Percentiles rank a stretch among this genome's conserved stretches.
Evolutionary conservation across 371 early-diverging fungal genomes (phyloP).

Genomic region (Mucor lusitanicus): DNA sequence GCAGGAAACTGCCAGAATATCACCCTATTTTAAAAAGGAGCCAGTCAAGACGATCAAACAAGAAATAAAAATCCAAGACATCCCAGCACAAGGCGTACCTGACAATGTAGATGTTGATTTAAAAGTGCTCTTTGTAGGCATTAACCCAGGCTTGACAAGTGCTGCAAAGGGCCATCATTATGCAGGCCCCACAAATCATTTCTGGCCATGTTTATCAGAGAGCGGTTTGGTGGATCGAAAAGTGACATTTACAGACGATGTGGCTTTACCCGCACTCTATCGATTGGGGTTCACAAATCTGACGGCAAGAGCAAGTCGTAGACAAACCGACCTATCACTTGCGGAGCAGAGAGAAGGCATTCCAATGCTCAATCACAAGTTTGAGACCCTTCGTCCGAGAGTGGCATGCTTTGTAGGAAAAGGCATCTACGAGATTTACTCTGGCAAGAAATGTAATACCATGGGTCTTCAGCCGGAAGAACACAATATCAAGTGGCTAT

Average conservation of each 20-base stretch:
- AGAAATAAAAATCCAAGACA: not conserved
- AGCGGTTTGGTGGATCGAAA: conserved; percentile 48
- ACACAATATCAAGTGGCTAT: conserved; percentile 25
- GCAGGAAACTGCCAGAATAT: not conserved
- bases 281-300: conserved; percentile 74
- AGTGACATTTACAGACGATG: conserved; percentile 58
- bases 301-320: conserved; percentile 37
- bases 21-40: not conserved
- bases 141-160: conserved; percentile 74
- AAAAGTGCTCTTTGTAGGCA: conserved; percentile 76
- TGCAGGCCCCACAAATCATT: conserved; percentile 73
- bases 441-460: conserved; percentile 32
- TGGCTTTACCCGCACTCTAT: conserved; percentile 43
- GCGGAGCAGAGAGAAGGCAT: conserved; percentile 64
- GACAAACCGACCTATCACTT: conserved; percentile 57
- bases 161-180: conserved; percentile 69
- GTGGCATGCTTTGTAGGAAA: conserved; percentile 78
- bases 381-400: conserved; percentile 57
- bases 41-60: not conserved
- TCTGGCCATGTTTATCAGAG: conserved; percentile 75
- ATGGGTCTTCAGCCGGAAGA: conserved; percentile 39
- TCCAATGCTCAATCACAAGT: conserved; percentile 63
- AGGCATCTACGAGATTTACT: conserved; percentile 68
- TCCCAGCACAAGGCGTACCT: conserved; percentile 33
- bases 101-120: conserved; percentile 67